These are phyloP conservation scores for Graphilbum ipis-grandicollis DNA, from an alignment of 2,329 filamentous ascomycete genomes.

Conservation along the genomic window DNA sequence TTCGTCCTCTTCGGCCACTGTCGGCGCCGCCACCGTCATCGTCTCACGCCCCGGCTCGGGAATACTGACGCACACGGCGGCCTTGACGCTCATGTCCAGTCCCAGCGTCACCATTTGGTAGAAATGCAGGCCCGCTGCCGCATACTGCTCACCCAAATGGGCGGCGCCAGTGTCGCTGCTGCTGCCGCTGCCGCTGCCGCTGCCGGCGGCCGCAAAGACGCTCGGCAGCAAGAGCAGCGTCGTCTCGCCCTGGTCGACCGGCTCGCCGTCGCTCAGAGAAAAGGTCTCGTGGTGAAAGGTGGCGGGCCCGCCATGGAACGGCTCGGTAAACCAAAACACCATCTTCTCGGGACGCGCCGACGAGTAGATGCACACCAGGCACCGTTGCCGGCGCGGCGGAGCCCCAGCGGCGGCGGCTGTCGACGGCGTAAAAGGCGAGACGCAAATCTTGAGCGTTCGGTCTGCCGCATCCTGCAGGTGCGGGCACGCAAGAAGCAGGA, in stretches of 20 bases:
- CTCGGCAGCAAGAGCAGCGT: conserved; percentile 4
- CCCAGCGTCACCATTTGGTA: conserved; percentile 8
- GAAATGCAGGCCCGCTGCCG: neutral
- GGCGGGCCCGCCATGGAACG: conserved; percentile 3
- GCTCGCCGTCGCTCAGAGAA: neutral
- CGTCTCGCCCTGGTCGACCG: conserved; percentile 1
- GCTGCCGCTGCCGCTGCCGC: neutral
- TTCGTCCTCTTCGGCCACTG: conserved; percentile 8
- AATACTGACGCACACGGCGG: conserved; percentile 4
- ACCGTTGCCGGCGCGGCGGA: conserved; percentile 3
- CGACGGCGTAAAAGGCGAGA: conserved; percentile 11
- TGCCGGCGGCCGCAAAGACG: neutral
- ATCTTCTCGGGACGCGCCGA: conserved; percentile 8
- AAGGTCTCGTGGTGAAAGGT: conserved; percentile 10
- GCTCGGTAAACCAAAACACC: conserved; percentile 12
- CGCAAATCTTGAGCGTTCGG: conserved; percentile 20
- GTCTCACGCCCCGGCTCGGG: neutral
- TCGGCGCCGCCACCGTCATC: neutral
- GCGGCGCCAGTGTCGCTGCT: no score
- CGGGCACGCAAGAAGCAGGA: conserved; percentile 22
- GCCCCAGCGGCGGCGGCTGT: conserved; percentile 10
- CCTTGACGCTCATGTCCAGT: conserved; percentile 5
- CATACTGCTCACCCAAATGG: neutral
- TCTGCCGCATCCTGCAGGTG: conserved; percentile 24
- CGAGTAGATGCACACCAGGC: conserved; percentile 13